Evolutionary conservation across 2,329 filamentous ascomycete genomes (phyloP), one percentile per base, ranked within the genome.

Genomic region (Scedosporium dehoogii): DNA sequence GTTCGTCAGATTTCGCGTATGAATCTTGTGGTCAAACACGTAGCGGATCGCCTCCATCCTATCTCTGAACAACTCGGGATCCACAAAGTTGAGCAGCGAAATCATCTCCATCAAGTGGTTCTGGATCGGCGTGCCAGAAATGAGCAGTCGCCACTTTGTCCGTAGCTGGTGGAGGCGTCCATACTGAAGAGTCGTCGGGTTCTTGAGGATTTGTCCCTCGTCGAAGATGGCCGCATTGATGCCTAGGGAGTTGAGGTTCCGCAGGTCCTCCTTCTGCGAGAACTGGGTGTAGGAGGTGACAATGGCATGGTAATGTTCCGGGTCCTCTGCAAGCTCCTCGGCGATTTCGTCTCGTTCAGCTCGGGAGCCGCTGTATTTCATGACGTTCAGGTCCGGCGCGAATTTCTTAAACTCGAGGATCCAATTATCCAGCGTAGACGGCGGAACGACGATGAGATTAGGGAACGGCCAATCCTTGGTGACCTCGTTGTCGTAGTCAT

Each of bases 371-470:
- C 78, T 76, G 68, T 85, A 85, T 2, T 85, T 91, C 82, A 83
- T 91, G 41, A 97, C 87, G 0, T 81, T 82, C 29, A 99, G 74
- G 0, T 79, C 79, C 0, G 91, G 91, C 5, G 92, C 93, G 73
- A 99, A 99, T 58, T 85, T 87, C 65, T 88, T 79, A 69, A 99
- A 96, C 72, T 99, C 94, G 59, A 86, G 85, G 59, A 96, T 83
- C 94, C 94, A 99, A 71, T 99, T 99, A 70, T 96, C 93, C 69
- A 96, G 83, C 0, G 93, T 97, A 0, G 93, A 96, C 0, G 91
- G 90, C 4, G 94, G 94, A 1, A 97, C 94, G 29, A 99, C 87
- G 44, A 99, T 84, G 42, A 99, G 77, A 71, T 96, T 77, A 78
- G 91, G 69, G 90, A 91, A 78, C 70, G 85, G 70, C 77, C 81